phyloP scores from a whole-genome alignment of 495 filamentous ascomycete species.

The Apodospora peruviana region DNA sequence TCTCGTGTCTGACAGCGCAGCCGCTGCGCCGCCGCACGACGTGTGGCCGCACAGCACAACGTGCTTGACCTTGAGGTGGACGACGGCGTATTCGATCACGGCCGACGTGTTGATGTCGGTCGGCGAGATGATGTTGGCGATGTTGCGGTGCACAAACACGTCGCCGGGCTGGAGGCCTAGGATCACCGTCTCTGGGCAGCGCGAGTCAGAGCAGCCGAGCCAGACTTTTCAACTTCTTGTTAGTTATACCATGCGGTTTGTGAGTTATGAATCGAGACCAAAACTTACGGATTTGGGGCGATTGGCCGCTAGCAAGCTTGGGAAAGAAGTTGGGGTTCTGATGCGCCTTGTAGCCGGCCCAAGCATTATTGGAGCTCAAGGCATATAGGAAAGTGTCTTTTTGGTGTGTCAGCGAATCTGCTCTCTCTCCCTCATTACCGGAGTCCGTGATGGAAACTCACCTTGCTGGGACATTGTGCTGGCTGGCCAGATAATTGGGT shows the following conservation, averaged over 20 bases:
- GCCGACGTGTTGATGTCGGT: conserved; percentile 69
- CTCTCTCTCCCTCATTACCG: too few relatives aligned
- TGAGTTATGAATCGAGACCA: background rate
- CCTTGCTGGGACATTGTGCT: too few relatives aligned
- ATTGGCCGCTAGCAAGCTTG: conserved; percentile 61
- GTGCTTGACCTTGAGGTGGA: conserved; percentile 69
- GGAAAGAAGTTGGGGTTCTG: conserved; percentile 70
- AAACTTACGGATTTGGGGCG: conserved; percentile 61
- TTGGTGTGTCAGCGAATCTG: too few relatives aligned
- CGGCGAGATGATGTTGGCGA: conserved; percentile 79
- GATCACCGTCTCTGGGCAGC: conserved; percentile 82
- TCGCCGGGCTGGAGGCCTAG: conserved; percentile 78
- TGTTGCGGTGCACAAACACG: conserved; percentile 91
- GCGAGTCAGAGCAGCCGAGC: conserved; percentile 89
- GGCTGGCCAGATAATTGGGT: too few relatives aligned
- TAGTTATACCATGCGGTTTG: background rate
- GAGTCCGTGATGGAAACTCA: too few relatives aligned
- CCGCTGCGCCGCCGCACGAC: conserved; percentile 70
- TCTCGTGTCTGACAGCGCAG: conserved; percentile 59
- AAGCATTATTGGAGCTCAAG: conserved; percentile 64
- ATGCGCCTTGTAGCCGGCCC: conserved; percentile 59
- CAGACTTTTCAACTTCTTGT: conserved; percentile 48
- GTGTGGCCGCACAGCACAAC: conserved; percentile 84
- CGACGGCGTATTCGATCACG: conserved; percentile 83
- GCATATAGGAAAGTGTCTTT: conserved; percentile 50